Evolutionary conservation across 768 basidiomycete genomes (phyloP).

Genomic region (Lactarius hengduanensis): DNA sequence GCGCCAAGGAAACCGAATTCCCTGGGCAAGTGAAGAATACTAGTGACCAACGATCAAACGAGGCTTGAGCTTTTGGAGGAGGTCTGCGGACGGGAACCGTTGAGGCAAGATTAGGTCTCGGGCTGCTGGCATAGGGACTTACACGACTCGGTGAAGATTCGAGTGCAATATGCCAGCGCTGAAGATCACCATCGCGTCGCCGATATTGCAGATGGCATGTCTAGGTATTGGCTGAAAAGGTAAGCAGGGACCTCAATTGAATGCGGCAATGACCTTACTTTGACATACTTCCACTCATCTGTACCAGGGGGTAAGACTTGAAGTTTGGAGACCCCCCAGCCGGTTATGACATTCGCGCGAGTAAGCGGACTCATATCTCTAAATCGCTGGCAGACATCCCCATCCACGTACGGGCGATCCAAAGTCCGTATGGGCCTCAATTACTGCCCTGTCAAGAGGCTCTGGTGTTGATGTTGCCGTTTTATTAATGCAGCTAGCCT

Average conservation of each 20-base stretch:
- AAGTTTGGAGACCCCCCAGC: conserved; percentile 12
- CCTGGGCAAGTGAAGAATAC: conserved; percentile 71
- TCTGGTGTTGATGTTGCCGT: too few relatives aligned
- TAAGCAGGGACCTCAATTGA: neutral
- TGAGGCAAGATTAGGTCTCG: neutral
- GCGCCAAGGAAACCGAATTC: conserved; percentile 49
- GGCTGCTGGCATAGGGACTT: conserved; percentile 3
- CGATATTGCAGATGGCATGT: conserved; percentile 37
- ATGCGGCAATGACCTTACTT: neutral
- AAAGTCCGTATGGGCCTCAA: too few relatives aligned
- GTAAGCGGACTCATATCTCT: neutral
- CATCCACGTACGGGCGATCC: too few relatives aligned
- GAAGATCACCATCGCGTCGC: conserved; percentile 36
- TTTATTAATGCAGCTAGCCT: conserved; percentile 38
- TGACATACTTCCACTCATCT: conserved; percentile 18
- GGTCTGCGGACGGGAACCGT: conserved; percentile 32
- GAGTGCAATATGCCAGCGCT: conserved; percentile 36
- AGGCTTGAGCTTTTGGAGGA: conserved; percentile 56
- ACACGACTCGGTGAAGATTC: conserved; percentile 37
- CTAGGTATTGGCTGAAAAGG: conserved; percentile 34
- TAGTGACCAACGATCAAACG: conserved; percentile 60
- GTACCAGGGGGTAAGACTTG: conserved; percentile 3
- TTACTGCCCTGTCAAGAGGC: too few relatives aligned
- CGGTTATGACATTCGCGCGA: neutral
- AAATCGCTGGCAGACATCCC: neutral